These are phyloP conservation scores for Cucurbitaria berberidis DNA, from an alignment of 2,329 filamentous ascomycete species.

Conservation along the genomic window DNA sequence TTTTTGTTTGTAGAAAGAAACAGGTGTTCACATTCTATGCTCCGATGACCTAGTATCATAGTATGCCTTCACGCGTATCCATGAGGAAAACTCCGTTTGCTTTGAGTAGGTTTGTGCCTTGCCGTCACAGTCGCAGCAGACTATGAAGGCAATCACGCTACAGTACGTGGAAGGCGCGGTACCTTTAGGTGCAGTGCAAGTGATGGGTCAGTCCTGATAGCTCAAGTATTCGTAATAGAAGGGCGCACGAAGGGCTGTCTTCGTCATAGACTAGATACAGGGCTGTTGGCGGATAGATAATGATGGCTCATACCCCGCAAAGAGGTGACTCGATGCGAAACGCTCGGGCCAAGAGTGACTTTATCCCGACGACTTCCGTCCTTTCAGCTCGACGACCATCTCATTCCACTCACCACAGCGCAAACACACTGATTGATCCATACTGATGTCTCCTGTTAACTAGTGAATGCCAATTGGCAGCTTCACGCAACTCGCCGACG, in stretches of 20 bases:
- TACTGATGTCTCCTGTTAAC: conserved; percentile 18
- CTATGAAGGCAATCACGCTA: too few species aligned
- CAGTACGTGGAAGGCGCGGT: neutral
- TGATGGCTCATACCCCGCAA: conserved; percentile 11
- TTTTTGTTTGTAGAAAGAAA: neutral
- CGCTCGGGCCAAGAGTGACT: neutral
- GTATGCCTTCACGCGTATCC: neutral
- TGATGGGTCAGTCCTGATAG: neutral
- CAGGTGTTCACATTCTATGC: neutral
- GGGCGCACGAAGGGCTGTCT: conserved; percentile 8
- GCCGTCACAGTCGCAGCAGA: neutral
- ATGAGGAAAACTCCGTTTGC: neutral
- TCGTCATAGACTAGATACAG: neutral
- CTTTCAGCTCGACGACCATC: conserved; percentile 4
- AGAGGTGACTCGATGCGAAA: neutral
- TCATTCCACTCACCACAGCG: conserved; percentile 7
- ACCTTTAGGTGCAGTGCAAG: neutral
- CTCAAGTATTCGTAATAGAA: neutral
- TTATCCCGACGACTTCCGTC: conserved; percentile 12
- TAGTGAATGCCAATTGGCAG: conserved; percentile 34
- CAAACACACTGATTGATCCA: neutral
- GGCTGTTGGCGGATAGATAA: conserved; percentile 1
- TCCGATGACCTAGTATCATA: neutral
- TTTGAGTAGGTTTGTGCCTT: neutral
- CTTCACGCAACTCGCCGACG: conserved; percentile 26